Base-by-base conservation (phyloP, 2,329 filamentous ascomycete species). In the Anthostomella pinea region DNA sequence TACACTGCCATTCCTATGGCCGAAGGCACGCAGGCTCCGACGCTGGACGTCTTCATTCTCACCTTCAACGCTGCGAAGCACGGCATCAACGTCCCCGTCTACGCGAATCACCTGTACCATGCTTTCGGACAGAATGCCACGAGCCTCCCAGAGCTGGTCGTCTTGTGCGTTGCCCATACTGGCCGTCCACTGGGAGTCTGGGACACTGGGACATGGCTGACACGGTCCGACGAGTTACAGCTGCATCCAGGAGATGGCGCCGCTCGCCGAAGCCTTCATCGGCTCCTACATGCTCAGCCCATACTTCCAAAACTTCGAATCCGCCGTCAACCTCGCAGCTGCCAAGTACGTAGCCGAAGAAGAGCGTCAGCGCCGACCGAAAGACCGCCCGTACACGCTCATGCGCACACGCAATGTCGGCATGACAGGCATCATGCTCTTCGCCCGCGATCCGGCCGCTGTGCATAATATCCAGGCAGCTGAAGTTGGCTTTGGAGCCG, bases 211-310 rank as follows among this genome's bases (percentile, higher is more conserved):
- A 41, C 27, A 6, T 33, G 23, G 26, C 30, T 35, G 29, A 26
- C 14, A 27, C 21, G n/a, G 28, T 24, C n/a, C 21, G 24, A 8
- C 24, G 6, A 46, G 45, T 41, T 59, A 11, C 59, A 83, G 60
- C 70, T 88, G 89, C 72, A 75, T 98, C 13, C 90, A 98, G 64
- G 93, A 98, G 65, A 74, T 96, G 43, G 85, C 90, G 8, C 93
- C 93, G 1, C 75, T 97, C 32, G 77, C 83, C 34, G 80, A 88
- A 55, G 80, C 86, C 16, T 95, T 97, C 60, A 82, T 96, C 29
- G 91, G 91, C 19, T 85, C 86, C 23, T 83, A 85, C 14, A 85
- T 86, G 48, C 67, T 97, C 22, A 72, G 72, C 17, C 81, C 85
- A 0, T 97, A 95, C 62, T 80, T 93, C 51, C 68, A 79, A 38